phyloP scores from a whole-genome alignment of 78 protist species.

The Creolimax fragrantissima region DNA sequence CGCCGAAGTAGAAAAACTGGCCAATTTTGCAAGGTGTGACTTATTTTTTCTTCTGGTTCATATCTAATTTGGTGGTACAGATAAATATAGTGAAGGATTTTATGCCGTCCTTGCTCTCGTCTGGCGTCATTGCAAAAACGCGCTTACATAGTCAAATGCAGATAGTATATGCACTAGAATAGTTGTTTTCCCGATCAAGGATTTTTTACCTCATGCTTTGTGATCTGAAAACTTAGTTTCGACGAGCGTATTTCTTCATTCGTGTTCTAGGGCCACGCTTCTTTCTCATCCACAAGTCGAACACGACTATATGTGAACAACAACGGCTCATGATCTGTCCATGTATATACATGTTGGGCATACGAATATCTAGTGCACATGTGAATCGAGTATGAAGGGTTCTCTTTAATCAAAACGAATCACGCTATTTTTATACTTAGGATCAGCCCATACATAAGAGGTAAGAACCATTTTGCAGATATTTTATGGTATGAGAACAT shows the following conservation, averaged over 20 bases:
- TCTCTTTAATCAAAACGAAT: neutral
- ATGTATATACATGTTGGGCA: neutral
- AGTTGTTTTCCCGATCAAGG: neutral
- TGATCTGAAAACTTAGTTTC: too few species aligned
- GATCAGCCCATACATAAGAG: neutral
- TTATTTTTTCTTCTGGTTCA: too few species aligned
- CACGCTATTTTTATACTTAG: neutral
- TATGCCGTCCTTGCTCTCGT: neutral
- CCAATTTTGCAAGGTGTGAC: neutral
- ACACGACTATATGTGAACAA: too few species aligned
- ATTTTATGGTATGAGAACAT: neutral
- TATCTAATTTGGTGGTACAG: too few species aligned
- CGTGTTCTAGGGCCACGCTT: too few species aligned
- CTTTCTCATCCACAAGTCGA: too few species aligned
- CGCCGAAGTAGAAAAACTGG: neutral
- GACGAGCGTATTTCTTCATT: too few species aligned
- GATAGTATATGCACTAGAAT: neutral
- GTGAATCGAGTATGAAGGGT: neutral
- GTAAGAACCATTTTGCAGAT: neutral
- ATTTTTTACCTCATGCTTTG: too few species aligned
- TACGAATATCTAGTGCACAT: neutral
- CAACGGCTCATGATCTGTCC: neutral
- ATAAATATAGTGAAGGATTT: neutral
- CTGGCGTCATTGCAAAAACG: neutral
- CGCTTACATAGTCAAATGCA: neutral